Percentiles rank a stretch among this genome's conserved stretches.
These are phyloP conservation scores for Aspergillus arachidicola DNA, from an alignment of 2,329 filamentous ascomycete species.

Conservation along the genomic window DNA sequence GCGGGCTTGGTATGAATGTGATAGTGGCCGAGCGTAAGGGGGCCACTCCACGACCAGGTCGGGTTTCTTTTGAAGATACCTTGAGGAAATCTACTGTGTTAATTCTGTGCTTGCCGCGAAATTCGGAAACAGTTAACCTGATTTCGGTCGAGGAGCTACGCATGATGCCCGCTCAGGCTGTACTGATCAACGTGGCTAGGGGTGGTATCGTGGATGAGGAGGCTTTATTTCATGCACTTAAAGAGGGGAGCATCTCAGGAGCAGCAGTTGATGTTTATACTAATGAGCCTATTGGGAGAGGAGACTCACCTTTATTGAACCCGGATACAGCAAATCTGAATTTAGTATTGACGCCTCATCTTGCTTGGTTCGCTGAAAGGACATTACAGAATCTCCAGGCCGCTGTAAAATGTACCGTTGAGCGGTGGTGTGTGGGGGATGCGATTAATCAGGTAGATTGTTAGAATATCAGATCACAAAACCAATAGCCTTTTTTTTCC, in stretches of 20 bases:
- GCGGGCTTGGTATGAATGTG: constrained; percentile 52
- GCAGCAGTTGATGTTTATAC: constrained; percentile 51
- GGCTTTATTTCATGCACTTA: constrained; percentile 49
- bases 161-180: constrained; percentile 41
- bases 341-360: constrained; percentile 54
- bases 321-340: constrained; percentile 47
- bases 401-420: neutral
- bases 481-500: neutral
- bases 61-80: constrained; percentile 32
- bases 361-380: constrained; percentile 55
- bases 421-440: constrained; percentile 1
- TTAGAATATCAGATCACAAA: neutral
- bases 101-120: constrained; percentile 32
- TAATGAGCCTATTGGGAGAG: constrained; percentile 48
- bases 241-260: constrained; percentile 47
- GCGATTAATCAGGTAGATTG: neutral
- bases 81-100: constrained; percentile 32
- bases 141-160: constrained; percentile 43
- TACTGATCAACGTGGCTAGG: constrained; percentile 53
- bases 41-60: constrained; percentile 20
- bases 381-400: constrained; percentile 50
- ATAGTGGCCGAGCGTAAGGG: constrained; percentile 52
- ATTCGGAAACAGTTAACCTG: constrained; percentile 33
- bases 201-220: constrained; percentile 55
- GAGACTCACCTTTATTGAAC: constrained; percentile 45